Percentiles rank a stretch among this genome's conserved stretches.
Evolutionary conservation across 2,329 filamentous ascomycete species (phyloP).

Genomic region (Penicillium frequentans): DNA sequence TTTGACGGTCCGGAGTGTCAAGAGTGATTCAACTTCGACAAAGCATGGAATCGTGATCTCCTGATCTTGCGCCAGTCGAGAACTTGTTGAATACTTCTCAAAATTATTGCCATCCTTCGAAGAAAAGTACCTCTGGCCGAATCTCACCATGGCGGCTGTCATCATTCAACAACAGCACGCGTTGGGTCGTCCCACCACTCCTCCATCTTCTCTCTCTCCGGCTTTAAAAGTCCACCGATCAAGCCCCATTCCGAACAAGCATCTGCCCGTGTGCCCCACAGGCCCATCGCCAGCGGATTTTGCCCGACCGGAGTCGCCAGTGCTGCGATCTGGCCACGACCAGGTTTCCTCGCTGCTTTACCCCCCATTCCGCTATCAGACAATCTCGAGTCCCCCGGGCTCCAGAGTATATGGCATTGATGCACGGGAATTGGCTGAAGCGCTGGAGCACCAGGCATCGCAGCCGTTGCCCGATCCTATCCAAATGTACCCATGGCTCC

Average conservation of each 20-base stretch:
- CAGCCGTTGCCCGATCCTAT: slow-evolving; percentile 82
- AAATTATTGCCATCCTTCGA: not conserved
- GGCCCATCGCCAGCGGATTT: slow-evolving; percentile 62
- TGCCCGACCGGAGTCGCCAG: slow-evolving; percentile 67
- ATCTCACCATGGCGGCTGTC: slow-evolving; percentile 45
- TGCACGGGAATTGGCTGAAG: slow-evolving; percentile 66
- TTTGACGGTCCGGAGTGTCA: not conserved
- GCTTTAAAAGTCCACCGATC: slow-evolving; percentile 60
- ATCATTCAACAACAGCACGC: slow-evolving; percentile 49
- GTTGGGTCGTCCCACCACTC: slow-evolving; percentile 50
- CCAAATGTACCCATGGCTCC: slow-evolving; percentile 94
- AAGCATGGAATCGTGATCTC: slow-evolving; percentile 16
- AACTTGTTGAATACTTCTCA: not conserved
- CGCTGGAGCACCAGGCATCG: slow-evolving; percentile 72
- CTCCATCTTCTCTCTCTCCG: slow-evolving; percentile 46
- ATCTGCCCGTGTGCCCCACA: slow-evolving; percentile 84
- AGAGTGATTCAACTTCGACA: not conserved
- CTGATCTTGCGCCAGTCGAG: slow-evolving; percentile 6
- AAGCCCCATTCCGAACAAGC: slow-evolving; percentile 78
- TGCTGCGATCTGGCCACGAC: slow-evolving; percentile 51
- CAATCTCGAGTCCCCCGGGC: slow-evolving; percentile 55
- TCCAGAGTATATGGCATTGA: slow-evolving; percentile 68
- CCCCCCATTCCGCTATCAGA: slow-evolving; percentile 63
- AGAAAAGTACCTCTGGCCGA: not conserved
- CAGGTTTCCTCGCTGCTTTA: slow-evolving; percentile 70